These are phyloP conservation scores for Blepharisma stoltei DNA, from an alignment of 73 alveolate genomes.

Conservation along the genomic window DNA sequence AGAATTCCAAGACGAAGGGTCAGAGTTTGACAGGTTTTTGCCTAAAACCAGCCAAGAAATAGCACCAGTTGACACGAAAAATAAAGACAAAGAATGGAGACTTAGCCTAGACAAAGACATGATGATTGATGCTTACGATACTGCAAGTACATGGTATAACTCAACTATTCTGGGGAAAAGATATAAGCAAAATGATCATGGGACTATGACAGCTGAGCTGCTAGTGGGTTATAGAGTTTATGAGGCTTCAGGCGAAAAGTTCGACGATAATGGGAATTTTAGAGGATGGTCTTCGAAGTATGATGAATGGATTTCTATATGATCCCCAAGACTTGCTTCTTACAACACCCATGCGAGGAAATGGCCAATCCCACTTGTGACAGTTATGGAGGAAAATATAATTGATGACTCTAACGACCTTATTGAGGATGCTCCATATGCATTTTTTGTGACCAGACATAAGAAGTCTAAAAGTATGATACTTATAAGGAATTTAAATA, in stretches of 20 bases:
- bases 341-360: constrained; percentile 41
- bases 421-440: constrained; percentile 33
- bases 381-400: constrained; percentile 42
- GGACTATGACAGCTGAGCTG: constrained; percentile 37
- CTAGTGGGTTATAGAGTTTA: constrained; percentile 72
- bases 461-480: constrained; percentile 54
- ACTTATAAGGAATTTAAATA: constrained; percentile 51
- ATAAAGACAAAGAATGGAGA: constrained; percentile 57
- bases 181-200: constrained; percentile 21
- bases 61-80: constrained; percentile 40
- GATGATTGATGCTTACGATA: constrained; percentile 70
- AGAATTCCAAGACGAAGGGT: constrained; percentile 35
- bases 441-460: constrained; percentile 63
- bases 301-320: constrained; percentile 79
- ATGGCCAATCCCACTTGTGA: constrained; percentile 23
- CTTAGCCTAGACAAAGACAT: constrained; percentile 56
- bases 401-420: constrained; percentile 63
- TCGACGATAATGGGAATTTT: constrained; percentile 57
- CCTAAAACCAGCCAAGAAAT: constrained; percentile 45
- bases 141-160: constrained; percentile 60
- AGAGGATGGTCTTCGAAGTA: constrained; percentile 79
- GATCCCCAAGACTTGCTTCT: constrained; percentile 56
- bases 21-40: constrained; percentile 19
- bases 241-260: constrained; percentile 60
- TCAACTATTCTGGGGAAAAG: constrained; percentile 49